These are phyloP conservation scores for Gossypium davidsonii DNA, from an alignment of 441 rosid species.

Conservation along the genomic window DNA sequence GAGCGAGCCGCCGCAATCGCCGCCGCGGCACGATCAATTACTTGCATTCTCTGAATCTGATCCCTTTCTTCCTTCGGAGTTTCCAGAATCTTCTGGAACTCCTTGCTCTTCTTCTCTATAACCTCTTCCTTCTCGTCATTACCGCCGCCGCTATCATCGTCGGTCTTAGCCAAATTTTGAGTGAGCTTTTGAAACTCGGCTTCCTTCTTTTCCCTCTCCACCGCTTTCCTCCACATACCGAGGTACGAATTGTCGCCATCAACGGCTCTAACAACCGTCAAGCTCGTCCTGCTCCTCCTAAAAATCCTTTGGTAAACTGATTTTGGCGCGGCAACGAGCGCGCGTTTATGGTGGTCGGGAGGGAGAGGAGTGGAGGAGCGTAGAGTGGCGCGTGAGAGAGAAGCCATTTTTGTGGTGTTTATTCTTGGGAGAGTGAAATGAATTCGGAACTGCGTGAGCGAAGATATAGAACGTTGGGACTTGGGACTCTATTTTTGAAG, in stretches of 20 bases:
- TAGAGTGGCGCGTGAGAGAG: constrained; percentile 34
- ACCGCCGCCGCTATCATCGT: not conserved
- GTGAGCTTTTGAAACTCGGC: constrained; percentile 51
- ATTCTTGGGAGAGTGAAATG: not conserved
- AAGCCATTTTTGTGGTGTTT: constrained; percentile 32
- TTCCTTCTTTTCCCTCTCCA: constrained; percentile 62
- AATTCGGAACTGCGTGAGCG: not conserved
- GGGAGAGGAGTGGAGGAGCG: constrained; percentile 20
- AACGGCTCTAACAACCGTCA: constrained; percentile 36
- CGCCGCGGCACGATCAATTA: constrained; percentile 74
- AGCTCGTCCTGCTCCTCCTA: not conserved
- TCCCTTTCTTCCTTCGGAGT: constrained; percentile 75
- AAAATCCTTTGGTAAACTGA: not conserved
- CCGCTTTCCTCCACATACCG: constrained; percentile 77
- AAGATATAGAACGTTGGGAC: not conserved
- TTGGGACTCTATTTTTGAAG: constrained; percentile 12
- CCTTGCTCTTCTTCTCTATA: constrained; percentile 65
- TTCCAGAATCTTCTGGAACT: constrained; percentile 63
- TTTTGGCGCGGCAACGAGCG: constrained; percentile 11
- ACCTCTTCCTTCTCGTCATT: constrained; percentile 21
- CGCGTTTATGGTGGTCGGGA: constrained; percentile 4
- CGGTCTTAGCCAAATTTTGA: constrained; percentile 20
- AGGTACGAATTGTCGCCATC: constrained; percentile 55
- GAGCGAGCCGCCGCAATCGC: constrained; percentile 77
- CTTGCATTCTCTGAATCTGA: constrained; percentile 73